Evolutionary conservation across 177 flowering plant genomes (phyloP), one percentile per base, ranked within the genome.

Genomic region (Vitis hybrid): DNA sequence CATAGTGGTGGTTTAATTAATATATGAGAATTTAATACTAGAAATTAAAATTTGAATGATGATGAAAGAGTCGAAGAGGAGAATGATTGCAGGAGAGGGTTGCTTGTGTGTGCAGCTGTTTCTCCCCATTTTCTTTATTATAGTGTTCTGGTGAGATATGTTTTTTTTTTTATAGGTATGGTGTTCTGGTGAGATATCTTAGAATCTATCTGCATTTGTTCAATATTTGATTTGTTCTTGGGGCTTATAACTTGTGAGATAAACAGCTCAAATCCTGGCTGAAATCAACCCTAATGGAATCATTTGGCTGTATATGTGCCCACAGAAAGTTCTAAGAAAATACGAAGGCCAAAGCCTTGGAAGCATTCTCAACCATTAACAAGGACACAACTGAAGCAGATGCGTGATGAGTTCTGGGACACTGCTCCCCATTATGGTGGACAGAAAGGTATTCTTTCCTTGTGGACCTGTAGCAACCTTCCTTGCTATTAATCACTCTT

Each of bases 381-480:
- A 56, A 82, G 78, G 80, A 66, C 81, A 61, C 88, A 91, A 69
- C 94, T 90, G 10, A 72, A 57, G 51, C 83, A 79, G 80, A 80
- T 91, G 94, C 89, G 92, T 40, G 97, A 88, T 35, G 92, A 91
- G 70, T 91, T 91, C 69, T 91, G 94, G 97, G 97, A 87, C 69
- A 90, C 97, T 65, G 88, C 94, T 70, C 94, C 92, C 48, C 91
- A 91, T 68, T 91, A 90, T 83, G 93, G 93, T 72, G 96, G 96
- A 62, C 82, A 66, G 72, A 88, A 82, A 85, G 96, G 96, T 91
- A 75, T 17, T 48, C 21, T 65, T 61, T 49, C n/a, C 1, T 60
- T n/a, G 13, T 4, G 40, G 30, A 24, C 62, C 6, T 60, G 30
- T 9, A 27, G 14, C 2, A 19, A 5, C 60, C 35, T 7, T 10